Evolutionary conservation across 192 early-diverging fungal species (phyloP), one percentile per base, ranked within the genome.

Genomic region (Mortierella alpina): DNA sequence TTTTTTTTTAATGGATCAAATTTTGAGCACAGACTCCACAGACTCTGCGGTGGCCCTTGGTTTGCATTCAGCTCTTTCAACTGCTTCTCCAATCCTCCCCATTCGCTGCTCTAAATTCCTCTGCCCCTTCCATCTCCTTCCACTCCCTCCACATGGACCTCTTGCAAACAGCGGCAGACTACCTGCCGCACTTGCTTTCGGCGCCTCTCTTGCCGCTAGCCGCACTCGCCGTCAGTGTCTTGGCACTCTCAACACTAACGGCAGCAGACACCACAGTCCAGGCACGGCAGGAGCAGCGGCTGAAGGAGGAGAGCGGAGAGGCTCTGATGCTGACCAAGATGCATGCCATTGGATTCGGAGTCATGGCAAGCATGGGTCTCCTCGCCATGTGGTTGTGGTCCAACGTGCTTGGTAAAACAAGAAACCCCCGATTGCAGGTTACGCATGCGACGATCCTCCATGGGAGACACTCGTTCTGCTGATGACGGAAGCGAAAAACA

Each of bases 341-440:
- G 6, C 83, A 84, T 73, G 83, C 83, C 2, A 47, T 79, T 14
- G 83, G 71, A 6, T 84, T 84, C 22, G 76, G 64, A 31, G 52
- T 77, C 54, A 60, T 75, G 63, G 83, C 83, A 12, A 84, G 83
- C 41, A 53, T 78, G n/a, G 83, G 83, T 4, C 66, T 84, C 13
- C 48, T 84, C 14, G 75, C 75, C 45, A 78, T 84, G 76, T 84
- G 76, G 76, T 58, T 72, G 72, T 84, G 69, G 64, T 68, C 83
- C 22, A 63, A 84, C 49, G 75, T 73, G 5, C 68, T 84, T 31
- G 68, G 82, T 84, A 73, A 60, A 31, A 31, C 1, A 31, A 31
- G 31, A 31, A 31, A 1, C 31, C 31, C 31, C 31, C 31, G 31
- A 31, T 2, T 42, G 4, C 47, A 22, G 45, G 8, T n/a, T 17